A percentile compares a stretch with the other conserved stretches of the same genome.
Evolutionary conservation across 1,284 basidiomycete species (phyloP).

Genomic region (Ustilago xerochloae): DNA sequence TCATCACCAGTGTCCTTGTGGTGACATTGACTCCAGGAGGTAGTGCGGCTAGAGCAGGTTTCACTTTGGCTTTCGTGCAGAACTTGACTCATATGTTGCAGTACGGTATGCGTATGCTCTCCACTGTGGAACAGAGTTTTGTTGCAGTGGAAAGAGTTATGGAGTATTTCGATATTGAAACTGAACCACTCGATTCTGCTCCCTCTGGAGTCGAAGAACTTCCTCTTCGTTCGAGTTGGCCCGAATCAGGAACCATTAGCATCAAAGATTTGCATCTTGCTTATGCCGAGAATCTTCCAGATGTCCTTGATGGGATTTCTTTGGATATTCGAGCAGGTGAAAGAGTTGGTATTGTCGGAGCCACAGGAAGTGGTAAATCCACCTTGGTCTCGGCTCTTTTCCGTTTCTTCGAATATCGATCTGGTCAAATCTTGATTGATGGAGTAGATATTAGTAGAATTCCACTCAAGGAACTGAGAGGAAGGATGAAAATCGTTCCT

Average conservation of each 20-base stretch:
- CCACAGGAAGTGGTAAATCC: slow-evolving; percentile 75
- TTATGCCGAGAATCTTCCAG: slow-evolving; percentile 71
- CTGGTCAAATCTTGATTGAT: slow-evolving; percentile 79
- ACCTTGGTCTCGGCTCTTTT: slow-evolving; percentile 81
- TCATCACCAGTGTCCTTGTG: slow-evolving; percentile 57
- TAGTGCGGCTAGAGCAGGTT: slow-evolving; percentile 43
- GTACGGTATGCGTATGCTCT: slow-evolving; percentile 62
- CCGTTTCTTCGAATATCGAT: slow-evolving; percentile 76
- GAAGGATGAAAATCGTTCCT: slow-evolving; percentile 55
- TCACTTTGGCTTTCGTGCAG: slow-evolving; percentile 61
- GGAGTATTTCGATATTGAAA: slow-evolving; percentile 56
- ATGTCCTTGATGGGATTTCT: slow-evolving; percentile 70
- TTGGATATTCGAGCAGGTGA: slow-evolving; percentile 70
- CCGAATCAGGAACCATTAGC: slow-evolving; percentile 57
- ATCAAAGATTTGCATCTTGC: slow-evolving; percentile 68
- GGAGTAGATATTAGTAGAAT: slow-evolving; percentile 73
- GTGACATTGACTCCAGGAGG: slow-evolving; percentile 35
- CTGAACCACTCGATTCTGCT: slow-evolving; percentile 53
- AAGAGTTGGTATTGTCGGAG: slow-evolving; percentile 73
- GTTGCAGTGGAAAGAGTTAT: slow-evolving; percentile 65
- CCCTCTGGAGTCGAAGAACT: slow-evolving; percentile 21
- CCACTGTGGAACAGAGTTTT: slow-evolving; percentile 69
- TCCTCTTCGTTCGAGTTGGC: slow-evolving; percentile 59
- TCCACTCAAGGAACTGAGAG: slow-evolving; percentile 69
- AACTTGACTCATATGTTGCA: slow-evolving; percentile 49